phyloP scores from a whole-genome alignment of 2,329 filamentous ascomycete genomes.

The Lasiodiplodia theobromae region DNA sequence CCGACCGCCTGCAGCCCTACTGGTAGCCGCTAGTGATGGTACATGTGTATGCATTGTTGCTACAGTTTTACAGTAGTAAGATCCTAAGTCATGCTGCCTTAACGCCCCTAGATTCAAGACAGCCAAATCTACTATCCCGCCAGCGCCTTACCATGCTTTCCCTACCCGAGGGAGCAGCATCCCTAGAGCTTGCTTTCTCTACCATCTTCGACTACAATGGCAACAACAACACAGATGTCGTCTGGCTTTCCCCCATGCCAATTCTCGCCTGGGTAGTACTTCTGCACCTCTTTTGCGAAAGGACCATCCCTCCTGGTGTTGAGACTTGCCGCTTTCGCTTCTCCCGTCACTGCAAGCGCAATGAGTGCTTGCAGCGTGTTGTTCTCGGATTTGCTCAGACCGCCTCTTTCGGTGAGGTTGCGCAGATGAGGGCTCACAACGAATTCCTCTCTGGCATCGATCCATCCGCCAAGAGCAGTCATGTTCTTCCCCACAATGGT shows the following conservation, averaged over 20 bases:
- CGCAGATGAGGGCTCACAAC: slow-evolving; percentile 67
- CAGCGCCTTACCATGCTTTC: slow-evolving; percentile 23
- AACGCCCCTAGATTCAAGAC: slow-evolving; percentile 9
- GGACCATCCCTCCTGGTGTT: slow-evolving; percentile 86
- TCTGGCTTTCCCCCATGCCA: slow-evolving; percentile 95
- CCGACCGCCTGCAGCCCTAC: background rate
- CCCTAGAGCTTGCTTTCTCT: slow-evolving; percentile 20
- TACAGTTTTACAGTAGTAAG: slow-evolving; percentile 3
- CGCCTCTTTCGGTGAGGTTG: slow-evolving; percentile 59
- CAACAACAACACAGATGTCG: slow-evolving; percentile 88
- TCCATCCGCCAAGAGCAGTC: slow-evolving; percentile 77
- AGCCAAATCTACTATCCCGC: slow-evolving; percentile 8
- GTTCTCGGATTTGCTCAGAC: slow-evolving; percentile 49
- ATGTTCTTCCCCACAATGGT: slow-evolving; percentile 80
- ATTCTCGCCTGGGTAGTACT: slow-evolving; percentile 81
- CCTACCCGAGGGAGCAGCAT: background rate
- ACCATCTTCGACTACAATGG: slow-evolving; percentile 45
- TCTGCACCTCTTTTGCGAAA: slow-evolving; percentile 93
- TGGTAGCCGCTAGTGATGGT: background rate
- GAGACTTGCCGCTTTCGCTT: slow-evolving; percentile 84
- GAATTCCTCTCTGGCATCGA: slow-evolving; percentile 58
- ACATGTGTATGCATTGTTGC: slow-evolving; percentile 4
- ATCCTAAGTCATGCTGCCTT: background rate
- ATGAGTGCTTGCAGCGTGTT: slow-evolving; percentile 77
- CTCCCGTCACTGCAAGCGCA: slow-evolving; percentile 78